phyloP scores from a whole-genome alignment of 2,329 filamentous ascomycete species.

The Phialemonium atrogriseum region DNA sequence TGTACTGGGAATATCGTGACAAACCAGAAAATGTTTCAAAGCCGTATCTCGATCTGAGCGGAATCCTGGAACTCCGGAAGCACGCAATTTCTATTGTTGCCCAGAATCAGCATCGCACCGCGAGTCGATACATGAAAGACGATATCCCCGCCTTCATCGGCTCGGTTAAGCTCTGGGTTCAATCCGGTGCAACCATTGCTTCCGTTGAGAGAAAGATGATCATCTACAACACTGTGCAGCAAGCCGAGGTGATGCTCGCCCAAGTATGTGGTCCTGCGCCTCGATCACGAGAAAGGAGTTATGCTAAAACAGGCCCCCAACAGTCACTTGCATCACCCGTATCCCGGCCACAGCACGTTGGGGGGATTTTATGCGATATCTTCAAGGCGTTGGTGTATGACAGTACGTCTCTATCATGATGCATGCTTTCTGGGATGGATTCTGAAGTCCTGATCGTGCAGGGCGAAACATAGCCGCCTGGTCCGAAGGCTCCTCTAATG shows the following conservation, averaged over 20 bases:
- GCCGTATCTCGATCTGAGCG: slow-evolving; percentile 29
- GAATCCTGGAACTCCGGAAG: slow-evolving; percentile 29
- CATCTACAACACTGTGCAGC: slow-evolving; percentile 22
- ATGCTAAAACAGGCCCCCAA: neutral
- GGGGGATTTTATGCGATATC: neutral
- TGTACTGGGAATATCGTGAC: slow-evolving; percentile 30
- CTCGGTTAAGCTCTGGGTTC: slow-evolving; percentile 33
- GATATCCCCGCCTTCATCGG: slow-evolving; percentile 32
- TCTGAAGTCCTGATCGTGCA: no score
- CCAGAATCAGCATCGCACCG: slow-evolving; percentile 27
- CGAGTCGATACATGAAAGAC: slow-evolving; percentile 27
- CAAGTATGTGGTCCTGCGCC: slow-evolving; percentile 7
- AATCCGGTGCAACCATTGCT: slow-evolving; percentile 28
- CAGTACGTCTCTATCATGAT: no score
- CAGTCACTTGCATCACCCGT: no score
- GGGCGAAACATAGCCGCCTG: no score
- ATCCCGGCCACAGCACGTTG: neutral
- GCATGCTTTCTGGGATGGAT: no score
- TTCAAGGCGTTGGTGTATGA: neutral
- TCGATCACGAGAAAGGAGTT: neutral
- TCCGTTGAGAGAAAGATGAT: slow-evolving; percentile 25
- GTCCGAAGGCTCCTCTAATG: no score
- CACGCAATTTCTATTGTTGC: slow-evolving; percentile 37
- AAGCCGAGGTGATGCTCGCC: slow-evolving; percentile 17
- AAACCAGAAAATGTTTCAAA: slow-evolving; percentile 14